Evolutionary conservation across 2,329 filamentous ascomycete genomes (phyloP).

Genomic region (Fusarium sp.): DNA sequence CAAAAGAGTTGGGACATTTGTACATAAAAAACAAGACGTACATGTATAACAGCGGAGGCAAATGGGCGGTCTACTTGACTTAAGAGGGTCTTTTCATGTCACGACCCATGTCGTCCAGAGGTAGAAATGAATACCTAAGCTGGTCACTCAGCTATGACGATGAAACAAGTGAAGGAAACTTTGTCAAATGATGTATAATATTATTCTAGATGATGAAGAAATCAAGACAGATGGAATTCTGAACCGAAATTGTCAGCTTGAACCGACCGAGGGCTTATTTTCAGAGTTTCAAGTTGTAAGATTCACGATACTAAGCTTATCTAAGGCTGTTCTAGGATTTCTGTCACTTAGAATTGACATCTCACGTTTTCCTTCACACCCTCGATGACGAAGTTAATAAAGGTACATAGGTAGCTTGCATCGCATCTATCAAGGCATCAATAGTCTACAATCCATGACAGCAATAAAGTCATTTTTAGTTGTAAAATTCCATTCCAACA

Average conservation of each 20-base stretch:
- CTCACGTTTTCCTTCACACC: too few species aligned
- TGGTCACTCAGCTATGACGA: slow-evolving; percentile 24
- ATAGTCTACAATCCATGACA: neutral
- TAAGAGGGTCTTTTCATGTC: slow-evolving; percentile 8
- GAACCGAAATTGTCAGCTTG: neutral
- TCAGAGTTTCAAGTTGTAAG: too few species aligned
- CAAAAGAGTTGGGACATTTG: slow-evolving; percentile 40
- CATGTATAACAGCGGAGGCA: slow-evolving; percentile 42
- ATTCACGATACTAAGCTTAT: too few species aligned
- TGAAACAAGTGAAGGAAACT: neutral
- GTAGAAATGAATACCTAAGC: slow-evolving; percentile 22
- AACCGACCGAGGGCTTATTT: too few species aligned
- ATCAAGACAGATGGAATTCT: neutral
- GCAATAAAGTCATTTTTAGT: neutral
- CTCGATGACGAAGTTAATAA: too few species aligned
- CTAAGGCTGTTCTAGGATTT: too few species aligned
- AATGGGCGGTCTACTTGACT: slow-evolving; percentile 9
- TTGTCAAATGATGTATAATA: neutral
- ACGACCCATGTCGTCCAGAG: slow-evolving; percentile 3
- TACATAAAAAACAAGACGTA: slow-evolving; percentile 40
- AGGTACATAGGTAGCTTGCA: too few species aligned
- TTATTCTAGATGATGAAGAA: neutral
- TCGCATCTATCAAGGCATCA: neutral
- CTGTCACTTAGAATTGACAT: too few species aligned
- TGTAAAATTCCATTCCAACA: slow-evolving; percentile 46